These are phyloP conservation scores for Cajanus cajan DNA, from an alignment of 306 rosid species.

Conservation along the genomic window DNA sequence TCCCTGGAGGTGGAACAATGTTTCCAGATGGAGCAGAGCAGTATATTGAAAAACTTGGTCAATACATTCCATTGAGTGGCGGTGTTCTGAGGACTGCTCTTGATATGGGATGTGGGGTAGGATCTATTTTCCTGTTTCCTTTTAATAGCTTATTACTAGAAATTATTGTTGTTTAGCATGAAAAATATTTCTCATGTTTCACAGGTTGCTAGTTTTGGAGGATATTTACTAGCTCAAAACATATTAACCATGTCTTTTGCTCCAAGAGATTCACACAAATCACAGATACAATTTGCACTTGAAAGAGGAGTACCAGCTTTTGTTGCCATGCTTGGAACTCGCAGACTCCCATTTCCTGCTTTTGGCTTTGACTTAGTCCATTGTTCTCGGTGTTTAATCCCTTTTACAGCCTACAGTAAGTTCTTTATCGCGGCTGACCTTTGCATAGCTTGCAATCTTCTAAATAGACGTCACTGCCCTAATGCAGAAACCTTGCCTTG, in stretches of 20 bases:
- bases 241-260: conserved; percentile 90
- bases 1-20: conserved; percentile 99
- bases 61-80: conserved; percentile 71
- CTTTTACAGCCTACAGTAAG: conserved; percentile 98
- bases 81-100: conserved; percentile 89
- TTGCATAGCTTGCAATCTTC: conserved; percentile 16
- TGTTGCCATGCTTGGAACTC: conserved; percentile 98
- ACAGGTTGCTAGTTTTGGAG: conserved; percentile 99
- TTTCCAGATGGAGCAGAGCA: conserved; percentile 96
- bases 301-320: conserved; percentile 99
- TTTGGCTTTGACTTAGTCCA: conserved; percentile 91
- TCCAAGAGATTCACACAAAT: conserved; percentile 97
- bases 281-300: conserved; percentile 94
- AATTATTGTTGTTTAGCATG: conserved; percentile 13
- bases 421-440: conserved; percentile 20
- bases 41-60: conserved; percentile 91
- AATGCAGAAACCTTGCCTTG: conserved; percentile 38
- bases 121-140: conserved; percentile 32
- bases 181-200: conserved; percentile 23
- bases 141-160: not conserved
- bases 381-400: conserved; percentile 94
- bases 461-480: conserved; percentile 12
- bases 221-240: conserved; percentile 68
- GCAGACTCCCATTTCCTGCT: conserved; percentile 91
- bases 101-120: conserved; percentile 99